Evolutionary conservation across 2,329 filamentous ascomycete species (phyloP).

Genomic region (Fusarium fujikuroi): DNA sequence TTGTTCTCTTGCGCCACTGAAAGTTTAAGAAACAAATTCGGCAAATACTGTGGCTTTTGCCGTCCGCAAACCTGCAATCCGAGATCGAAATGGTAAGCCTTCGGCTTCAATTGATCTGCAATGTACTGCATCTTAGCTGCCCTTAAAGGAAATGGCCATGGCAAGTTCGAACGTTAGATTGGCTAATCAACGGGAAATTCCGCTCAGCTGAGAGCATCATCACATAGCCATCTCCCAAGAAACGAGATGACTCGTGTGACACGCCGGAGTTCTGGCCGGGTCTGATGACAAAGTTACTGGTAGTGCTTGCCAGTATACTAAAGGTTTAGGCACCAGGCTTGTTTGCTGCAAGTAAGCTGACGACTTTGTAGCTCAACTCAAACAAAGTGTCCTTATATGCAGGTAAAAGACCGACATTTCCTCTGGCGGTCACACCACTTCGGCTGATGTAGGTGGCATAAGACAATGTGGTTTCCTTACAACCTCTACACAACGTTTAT

Average conservation of each 20-base stretch:
- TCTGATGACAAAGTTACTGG: not conserved
- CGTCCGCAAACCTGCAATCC: fast-evolving
- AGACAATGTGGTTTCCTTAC: not conserved
- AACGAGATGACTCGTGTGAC: not conserved
- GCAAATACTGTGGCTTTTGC: fast-evolving
- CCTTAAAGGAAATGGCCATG: fast-evolving
- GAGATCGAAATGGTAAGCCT: fast-evolving
- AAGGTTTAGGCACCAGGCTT: not conserved
- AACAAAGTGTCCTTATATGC: not conserved
- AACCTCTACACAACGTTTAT: not conserved
- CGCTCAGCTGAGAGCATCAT: fast-evolving
- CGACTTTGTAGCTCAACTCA: not conserved
- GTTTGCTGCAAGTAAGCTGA: not conserved
- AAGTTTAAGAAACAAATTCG: not conserved
- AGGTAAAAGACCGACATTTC: not conserved
- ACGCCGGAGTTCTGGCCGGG: no score
- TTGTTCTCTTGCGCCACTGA: not conserved
- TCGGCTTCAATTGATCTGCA: not conserved
- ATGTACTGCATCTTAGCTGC: not conserved
- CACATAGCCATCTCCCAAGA: fast-evolving
- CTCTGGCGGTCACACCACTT: not conserved
- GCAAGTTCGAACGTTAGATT: fast-evolving
- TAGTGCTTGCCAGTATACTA: not conserved
- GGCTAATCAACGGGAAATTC: no score
- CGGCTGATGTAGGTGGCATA: not conserved